Evolutionary conservation across 192 early-diverging fungal genomes (phyloP), one percentile per base, ranked within the genome.

Genomic region (Ambispora gerdemannii): DNA sequence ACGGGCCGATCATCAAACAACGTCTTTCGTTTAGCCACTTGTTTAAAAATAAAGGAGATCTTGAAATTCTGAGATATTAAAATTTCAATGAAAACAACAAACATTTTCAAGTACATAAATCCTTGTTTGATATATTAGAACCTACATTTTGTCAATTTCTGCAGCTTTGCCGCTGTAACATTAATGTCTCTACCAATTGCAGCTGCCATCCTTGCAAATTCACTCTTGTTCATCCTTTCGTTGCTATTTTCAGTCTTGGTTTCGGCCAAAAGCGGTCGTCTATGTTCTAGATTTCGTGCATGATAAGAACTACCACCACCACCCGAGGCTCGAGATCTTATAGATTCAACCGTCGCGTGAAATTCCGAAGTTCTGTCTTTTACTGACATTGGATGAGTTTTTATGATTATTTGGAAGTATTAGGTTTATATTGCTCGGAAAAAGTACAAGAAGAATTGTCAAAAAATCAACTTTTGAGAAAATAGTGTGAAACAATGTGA

Each of bases 1-100:
- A 88, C 85, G 11, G 96, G 94, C 74, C 88, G 89, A 81, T 99
- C 98, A 77, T 99, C 96, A 72, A 99, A 98, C 67, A 99, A 78
- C 2, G 96, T 93, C 77, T 95, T 95, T 59, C 93, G 82, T 63
- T 95, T 94, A n/a, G 97, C 97, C 72, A 99, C 84, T 78, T 51
- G 15, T 27, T 36, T 24, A 71, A 51, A 47, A 8, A 49, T 15
- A 53, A 28, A n/a, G n/a, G n/a, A 13, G 31, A 67, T 67, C 56
- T 19, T 35, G 27, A 50, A 67, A 28, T 25, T 25, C 4, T 2
- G 8, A 64, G 6, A 49, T 19, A 75, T 50, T 43, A 52, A 32
- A 30, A 72, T 50, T 28, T 8, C 33, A 8, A 35, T 17, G 15
- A 34, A 15, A 33, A 35, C 8, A 63, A 63, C 27, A 63, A 10